Evolutionary conservation across 1,139 yeast genomes (phyloP).

Genomic region (Zygosaccharomyces pseudobailii): DNA sequence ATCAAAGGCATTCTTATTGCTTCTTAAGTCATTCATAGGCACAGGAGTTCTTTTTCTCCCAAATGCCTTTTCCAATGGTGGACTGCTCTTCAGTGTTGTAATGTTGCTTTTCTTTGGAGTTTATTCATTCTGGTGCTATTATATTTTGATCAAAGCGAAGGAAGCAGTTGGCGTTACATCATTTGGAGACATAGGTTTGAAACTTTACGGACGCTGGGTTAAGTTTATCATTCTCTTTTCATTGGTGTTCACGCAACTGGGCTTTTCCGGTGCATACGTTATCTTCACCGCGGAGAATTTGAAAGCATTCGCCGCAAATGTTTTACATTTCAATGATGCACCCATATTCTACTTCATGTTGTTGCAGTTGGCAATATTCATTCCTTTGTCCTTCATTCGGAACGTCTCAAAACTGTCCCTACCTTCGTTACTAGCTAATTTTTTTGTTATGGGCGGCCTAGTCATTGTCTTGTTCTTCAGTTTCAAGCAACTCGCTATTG

Average conservation of each 20-base stretch:
- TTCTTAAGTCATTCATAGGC: constrained; percentile 70
- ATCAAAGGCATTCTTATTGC: constrained; percentile 57
- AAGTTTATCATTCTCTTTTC: constrained; percentile 57
- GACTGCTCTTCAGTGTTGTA: constrained; percentile 52
- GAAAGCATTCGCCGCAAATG: constrained; percentile 51
- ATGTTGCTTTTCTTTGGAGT: constrained; percentile 56
- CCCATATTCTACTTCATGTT: constrained; percentile 43
- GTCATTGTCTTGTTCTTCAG: constrained; percentile 58
- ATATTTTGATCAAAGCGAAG: constrained; percentile 55
- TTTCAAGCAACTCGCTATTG: constrained; percentile 32
- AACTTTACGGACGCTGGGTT: constrained; percentile 57
- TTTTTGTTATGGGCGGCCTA: constrained; percentile 60
- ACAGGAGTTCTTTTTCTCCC: constrained; percentile 77
- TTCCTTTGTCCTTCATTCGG: constrained; percentile 67
- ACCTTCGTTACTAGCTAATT: constrained; percentile 62
- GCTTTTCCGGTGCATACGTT: constrained; percentile 73
- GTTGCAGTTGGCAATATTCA: constrained; percentile 52
- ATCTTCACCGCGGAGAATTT: constrained; percentile 69
- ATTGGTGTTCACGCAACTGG: constrained; percentile 63
- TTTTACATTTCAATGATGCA: constrained; percentile 36
- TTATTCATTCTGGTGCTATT: constrained; percentile 66
- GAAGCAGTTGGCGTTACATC: constrained; percentile 55
- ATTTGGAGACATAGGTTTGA: constrained; percentile 69
- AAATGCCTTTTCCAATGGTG: constrained; percentile 70
- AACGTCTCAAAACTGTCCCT: constrained; percentile 66